These are phyloP conservation scores for Falciphora oryzae DNA, from an alignment of 2,329 filamentous ascomycete species.

Conservation along the genomic window DNA sequence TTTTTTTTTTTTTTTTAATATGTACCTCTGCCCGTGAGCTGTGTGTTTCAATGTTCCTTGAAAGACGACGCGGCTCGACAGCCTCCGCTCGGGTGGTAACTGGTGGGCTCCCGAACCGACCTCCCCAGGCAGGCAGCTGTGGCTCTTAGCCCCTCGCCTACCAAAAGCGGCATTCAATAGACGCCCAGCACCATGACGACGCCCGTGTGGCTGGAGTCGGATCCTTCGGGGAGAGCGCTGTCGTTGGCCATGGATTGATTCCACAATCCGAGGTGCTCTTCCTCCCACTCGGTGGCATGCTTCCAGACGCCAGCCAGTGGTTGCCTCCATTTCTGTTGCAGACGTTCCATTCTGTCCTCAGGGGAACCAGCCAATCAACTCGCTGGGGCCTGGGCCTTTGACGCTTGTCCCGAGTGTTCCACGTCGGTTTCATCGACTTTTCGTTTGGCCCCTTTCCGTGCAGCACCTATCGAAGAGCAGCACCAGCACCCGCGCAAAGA, in stretches of 20 bases:
- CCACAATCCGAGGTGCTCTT: too few relatives aligned
- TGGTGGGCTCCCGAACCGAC: too few relatives aligned
- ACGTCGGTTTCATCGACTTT: constrained; percentile 10
- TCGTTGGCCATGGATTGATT: background rate
- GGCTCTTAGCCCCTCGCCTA: background rate
- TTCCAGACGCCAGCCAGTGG: too few relatives aligned
- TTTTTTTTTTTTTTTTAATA: background rate
- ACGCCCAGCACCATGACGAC: background rate
- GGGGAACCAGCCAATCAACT: background rate
- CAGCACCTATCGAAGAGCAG: too few relatives aligned
- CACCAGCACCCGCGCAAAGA: background rate
- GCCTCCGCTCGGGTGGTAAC: too few relatives aligned
- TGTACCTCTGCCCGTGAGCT: background rate
- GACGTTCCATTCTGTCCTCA: background rate
- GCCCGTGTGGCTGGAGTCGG: background rate
- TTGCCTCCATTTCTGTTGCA: background rate
- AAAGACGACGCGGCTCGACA: background rate
- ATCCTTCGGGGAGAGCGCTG: background rate
- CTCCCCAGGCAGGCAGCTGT: too few relatives aligned
- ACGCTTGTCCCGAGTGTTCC: constrained; percentile 2
- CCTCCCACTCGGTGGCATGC: too few relatives aligned
- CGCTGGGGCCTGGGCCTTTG: background rate
- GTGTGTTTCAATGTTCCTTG: background rate
- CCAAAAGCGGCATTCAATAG: background rate
- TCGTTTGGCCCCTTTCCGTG: too few relatives aligned